phyloP scores from a whole-genome alignment of 2,329 filamentous ascomycete species.

The Epichloe festucae region DNA sequence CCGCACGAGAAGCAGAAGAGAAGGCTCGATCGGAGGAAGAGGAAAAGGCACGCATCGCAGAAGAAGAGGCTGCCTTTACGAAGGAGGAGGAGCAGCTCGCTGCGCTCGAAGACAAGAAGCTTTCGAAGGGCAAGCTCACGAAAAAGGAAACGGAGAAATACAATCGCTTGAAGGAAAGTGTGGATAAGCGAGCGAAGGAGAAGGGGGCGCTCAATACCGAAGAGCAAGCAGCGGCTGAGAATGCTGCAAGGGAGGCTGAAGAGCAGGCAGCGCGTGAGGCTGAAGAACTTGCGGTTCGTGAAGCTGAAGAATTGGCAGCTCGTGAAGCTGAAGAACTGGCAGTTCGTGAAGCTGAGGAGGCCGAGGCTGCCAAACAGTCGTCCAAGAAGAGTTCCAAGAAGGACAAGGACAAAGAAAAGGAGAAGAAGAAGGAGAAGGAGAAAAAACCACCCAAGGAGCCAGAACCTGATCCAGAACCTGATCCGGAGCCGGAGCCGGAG shows the following conservation, averaged over 20 bases:
- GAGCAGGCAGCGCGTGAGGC: too few relatives aligned
- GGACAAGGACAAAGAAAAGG: conserved; percentile 15
- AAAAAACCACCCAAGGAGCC: conserved; percentile 9
- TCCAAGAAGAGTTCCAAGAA: conserved; percentile 27
- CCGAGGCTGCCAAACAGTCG: conserved; percentile 20
- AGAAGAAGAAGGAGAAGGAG: conserved; percentile 11
- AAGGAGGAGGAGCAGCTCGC: conserved; percentile 26
- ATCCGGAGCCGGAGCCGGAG: conserved; percentile 9
- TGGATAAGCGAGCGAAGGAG: conserved; percentile 21
- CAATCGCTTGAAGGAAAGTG: conserved; percentile 22
- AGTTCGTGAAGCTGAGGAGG: conserved; percentile 23
- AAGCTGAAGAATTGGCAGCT: conserved; percentile 12
- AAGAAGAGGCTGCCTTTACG: conserved; percentile 12
- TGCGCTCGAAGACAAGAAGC: conserved; percentile 33
- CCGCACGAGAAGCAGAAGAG: conserved; percentile 16
- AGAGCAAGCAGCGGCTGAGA: conserved; percentile 21
- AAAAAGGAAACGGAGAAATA: conserved; percentile 35
- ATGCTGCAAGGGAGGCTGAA: conserved; percentile 24
- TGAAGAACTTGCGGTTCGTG: conserved; percentile 11
- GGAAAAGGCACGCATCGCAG: conserved; percentile 12
- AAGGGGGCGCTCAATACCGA: conserved; percentile 15
- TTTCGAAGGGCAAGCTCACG: conserved; percentile 31
- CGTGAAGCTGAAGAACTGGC: conserved; percentile 22
- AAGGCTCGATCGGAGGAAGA: conserved; percentile 16
- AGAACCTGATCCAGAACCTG: conserved; percentile 3